Conservation (phyloP, 2,329 filamentous ascomycete genomes). For the Penicillium sp. region DNA sequence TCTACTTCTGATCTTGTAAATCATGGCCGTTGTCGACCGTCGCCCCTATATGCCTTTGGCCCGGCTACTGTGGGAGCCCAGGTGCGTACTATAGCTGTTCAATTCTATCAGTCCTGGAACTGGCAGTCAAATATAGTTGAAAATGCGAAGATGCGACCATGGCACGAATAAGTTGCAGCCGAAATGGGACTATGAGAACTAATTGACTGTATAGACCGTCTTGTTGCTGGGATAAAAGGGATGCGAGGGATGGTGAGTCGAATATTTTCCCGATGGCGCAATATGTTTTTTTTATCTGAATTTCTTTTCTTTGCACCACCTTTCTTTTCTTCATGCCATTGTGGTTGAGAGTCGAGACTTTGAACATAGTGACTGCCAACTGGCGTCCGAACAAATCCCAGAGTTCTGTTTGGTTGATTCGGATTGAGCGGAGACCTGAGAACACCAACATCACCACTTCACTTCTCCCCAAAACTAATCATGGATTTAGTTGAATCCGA, state of each 20-base stretch:
- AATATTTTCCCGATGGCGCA: conserved; percentile 25
- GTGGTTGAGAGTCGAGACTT: neutral
- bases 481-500: conserved; percentile 40
- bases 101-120: conserved; percentile 2
- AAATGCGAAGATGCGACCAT: neutral
- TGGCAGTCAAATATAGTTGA: conserved; percentile 6
- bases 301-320: conserved; percentile 22
- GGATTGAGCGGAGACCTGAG: conserved; percentile 7
- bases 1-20: neutral
- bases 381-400: neutral
- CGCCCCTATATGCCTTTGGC: conserved; percentile 25
- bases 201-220: conserved; percentile 9
- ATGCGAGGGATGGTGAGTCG: conserved; percentile 29
- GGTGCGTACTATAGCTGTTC: conserved; percentile 22
- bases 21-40: conserved; percentile 12
- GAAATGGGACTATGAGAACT: neutral
- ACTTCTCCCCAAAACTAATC: conserved; percentile 22
- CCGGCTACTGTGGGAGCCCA: conserved; percentile 33
- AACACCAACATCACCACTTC: conserved; percentile 12
- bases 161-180: neutral
- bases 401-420: conserved; percentile 6
- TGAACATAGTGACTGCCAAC: conserved; percentile 1
- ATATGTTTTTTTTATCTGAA: conserved; percentile 9
- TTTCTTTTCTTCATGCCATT: conserved; percentile 3
- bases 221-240: conserved; percentile 19